These are phyloP conservation scores for Yamadazyma dendronema DNA, from an alignment of 1,139 yeast genomes.

Conservation along the genomic window DNA sequence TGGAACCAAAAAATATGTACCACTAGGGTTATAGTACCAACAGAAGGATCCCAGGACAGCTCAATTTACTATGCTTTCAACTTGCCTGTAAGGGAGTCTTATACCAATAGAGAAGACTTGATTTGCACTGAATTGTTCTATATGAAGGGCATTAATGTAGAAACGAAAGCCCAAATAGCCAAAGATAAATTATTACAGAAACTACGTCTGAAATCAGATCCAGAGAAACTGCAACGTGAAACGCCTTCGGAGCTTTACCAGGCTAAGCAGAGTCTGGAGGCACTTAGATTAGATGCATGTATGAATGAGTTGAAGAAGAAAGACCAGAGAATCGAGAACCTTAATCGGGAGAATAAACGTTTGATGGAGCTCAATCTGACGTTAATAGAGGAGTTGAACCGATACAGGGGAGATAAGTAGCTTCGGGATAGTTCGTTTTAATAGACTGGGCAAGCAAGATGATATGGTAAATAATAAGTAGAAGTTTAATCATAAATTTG, in stretches of 20 bases:
- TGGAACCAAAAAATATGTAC: slow-evolving; percentile 9
- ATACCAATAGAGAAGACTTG: slow-evolving; percentile 16
- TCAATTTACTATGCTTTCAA: slow-evolving; percentile 12
- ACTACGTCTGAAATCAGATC: background rate
- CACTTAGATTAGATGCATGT: slow-evolving; percentile 17
- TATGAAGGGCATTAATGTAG: slow-evolving; percentile 23
- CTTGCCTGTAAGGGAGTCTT: slow-evolving; percentile 18
- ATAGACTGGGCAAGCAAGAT: too few species aligned
- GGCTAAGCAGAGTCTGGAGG: slow-evolving; percentile 13
- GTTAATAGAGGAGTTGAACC: slow-evolving; percentile 19
- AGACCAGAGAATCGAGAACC: slow-evolving; percentile 23
- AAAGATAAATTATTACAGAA: slow-evolving; percentile 18
- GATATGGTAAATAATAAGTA: too few species aligned
- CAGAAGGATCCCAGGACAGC: slow-evolving; percentile 6
- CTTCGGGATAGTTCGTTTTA: background rate
- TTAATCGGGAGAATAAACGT: slow-evolving; percentile 29
- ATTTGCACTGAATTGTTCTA: slow-evolving; percentile 26
- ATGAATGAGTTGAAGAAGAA: slow-evolving; percentile 26
- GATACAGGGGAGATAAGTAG: slow-evolving; percentile 3
- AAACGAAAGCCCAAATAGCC: slow-evolving; percentile 25
- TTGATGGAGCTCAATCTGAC: slow-evolving; percentile 36
- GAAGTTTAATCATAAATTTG: too few species aligned
- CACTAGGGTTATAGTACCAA: slow-evolving; percentile 6
- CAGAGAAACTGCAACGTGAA: background rate
- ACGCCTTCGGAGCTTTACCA: slow-evolving; percentile 6